These are phyloP conservation scores for Solioccasus polychromus DNA, from an alignment of 768 basidiomycete genomes.

Conservation along the genomic window DNA sequence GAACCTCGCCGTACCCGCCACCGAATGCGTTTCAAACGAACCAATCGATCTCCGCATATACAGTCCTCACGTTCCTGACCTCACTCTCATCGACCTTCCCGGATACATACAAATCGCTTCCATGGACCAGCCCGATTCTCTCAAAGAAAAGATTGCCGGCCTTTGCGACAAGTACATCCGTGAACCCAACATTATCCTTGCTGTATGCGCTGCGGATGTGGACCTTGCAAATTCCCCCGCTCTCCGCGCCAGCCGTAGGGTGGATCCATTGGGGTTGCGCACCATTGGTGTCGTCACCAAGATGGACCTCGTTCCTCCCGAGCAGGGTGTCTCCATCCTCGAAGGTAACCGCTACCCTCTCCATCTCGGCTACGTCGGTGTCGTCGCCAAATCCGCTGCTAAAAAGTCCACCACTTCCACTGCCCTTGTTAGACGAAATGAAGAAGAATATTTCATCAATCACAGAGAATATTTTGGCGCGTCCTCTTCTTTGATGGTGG, in stretches of 20 bases:
- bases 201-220: conserved; percentile 97
- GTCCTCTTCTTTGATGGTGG: conserved; percentile 75
- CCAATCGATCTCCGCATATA: conserved; percentile 97
- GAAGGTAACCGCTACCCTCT: conserved; percentile 93
- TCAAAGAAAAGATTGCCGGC: conserved; percentile 87
- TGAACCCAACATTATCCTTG: conserved; percentile 99
- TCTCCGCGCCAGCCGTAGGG: conserved; percentile 85
- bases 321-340: conserved; percentile 77
- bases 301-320: conserved; percentile 94
- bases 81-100: conserved; percentile 95
- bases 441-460: conserved; percentile 64
- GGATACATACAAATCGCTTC: conserved; percentile 96
- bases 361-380: conserved; percentile 95
- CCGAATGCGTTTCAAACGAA: conserved; percentile 88
- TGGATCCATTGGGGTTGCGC: conserved; percentile 91
- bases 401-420: conserved; percentile 53
- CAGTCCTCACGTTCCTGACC: conserved; percentile 93
- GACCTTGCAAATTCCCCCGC: conserved; percentile 98
- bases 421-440: conserved; percentile 51
- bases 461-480: conserved; percentile 62
- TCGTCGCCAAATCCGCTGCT: conserved; percentile 79
- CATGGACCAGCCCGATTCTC: conserved; percentile 90
- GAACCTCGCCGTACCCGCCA: conserved; percentile 88
- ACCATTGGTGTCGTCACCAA: conserved; percentile 99
- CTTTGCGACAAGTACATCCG: conserved; percentile 97